Percentiles rank a stretch among this genome's conserved stretches.
These are phyloP conservation scores for Globisporangium cylindrosporum DNA, from an alignment of 352 stramenopile species.

Conservation along the genomic window DNA sequence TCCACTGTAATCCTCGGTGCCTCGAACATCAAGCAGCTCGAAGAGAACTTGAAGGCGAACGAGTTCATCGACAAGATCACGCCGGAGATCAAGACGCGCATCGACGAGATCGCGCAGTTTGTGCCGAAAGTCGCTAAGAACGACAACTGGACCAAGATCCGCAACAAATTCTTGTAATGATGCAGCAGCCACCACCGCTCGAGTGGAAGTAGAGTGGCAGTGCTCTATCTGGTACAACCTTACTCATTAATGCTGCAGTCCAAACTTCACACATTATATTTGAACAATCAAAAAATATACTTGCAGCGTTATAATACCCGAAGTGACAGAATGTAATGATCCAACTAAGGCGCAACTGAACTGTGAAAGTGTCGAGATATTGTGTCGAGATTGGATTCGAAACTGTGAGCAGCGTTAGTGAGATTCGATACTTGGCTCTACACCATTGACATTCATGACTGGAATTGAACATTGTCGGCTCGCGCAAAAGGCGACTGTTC, in stretches of 20 bases:
- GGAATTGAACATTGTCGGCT: not conserved
- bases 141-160: not conserved
- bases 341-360: no score
- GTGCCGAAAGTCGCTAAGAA: slow-evolving; percentile 1
- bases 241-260: not conserved
- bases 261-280: not conserved
- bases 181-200: not conserved
- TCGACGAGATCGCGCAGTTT: slow-evolving; percentile 4
- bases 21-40: slow-evolving; percentile 41
- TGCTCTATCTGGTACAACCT: no score
- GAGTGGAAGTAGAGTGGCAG: no score
- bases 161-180: slow-evolving; percentile 1
- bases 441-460: not conserved
- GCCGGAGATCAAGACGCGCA: slow-evolving; percentile 20
- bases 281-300: no score
- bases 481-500: slow-evolving; percentile 1
- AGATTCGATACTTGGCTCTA: no score
- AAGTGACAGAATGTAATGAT: no score
- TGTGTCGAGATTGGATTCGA: no score
- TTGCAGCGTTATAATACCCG: no score
- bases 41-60: slow-evolving; percentile 53
- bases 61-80: slow-evolving; percentile 39
- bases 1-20: slow-evolving; percentile 35
- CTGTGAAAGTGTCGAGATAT: no score
- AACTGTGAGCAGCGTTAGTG: no score